Conservation (phyloP, 192 early-diverging fungal species). For the Linnemannia exigua region DNA sequence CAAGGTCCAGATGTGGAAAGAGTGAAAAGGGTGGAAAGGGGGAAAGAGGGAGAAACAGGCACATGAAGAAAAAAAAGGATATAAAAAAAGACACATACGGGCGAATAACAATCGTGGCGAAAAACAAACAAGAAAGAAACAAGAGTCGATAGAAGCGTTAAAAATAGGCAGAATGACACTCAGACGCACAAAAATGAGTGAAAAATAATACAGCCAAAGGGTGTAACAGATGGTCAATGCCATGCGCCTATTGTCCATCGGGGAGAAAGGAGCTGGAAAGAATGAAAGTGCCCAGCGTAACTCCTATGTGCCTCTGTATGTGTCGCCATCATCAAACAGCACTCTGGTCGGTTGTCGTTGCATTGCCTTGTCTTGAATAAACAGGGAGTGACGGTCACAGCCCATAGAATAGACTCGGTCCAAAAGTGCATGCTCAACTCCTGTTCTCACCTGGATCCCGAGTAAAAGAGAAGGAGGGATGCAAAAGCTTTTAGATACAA, state of each 20-base stretch:
- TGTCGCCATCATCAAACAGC: not conserved
- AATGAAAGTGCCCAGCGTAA: too few species aligned
- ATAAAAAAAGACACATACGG: not conserved
- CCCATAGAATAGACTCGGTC: not conserved
- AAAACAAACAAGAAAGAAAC: too few species aligned
- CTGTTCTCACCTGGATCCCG: not conserved
- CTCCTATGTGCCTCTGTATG: not conserved
- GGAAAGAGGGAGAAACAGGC: not conserved
- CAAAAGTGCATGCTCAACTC: not conserved
- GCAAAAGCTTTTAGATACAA: not conserved
- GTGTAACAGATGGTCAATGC: not conserved
- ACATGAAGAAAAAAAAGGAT: not conserved
- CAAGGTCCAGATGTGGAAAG: not conserved
- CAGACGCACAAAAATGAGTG: not conserved
- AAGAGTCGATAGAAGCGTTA: not conserved
- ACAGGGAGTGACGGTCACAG: constrained; percentile 1
- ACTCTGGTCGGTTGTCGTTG: not conserved
- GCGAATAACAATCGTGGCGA: not conserved
- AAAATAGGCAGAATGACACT: constrained; percentile 1
- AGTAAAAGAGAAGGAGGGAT: not conserved
- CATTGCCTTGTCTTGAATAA: not conserved
- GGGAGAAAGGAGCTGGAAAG: not conserved
- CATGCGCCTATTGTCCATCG: constrained; percentile 1
- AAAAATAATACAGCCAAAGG: constrained; percentile 2
- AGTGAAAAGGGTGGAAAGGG: too few species aligned